Evolutionary conservation across 192 early-diverging fungal species (phyloP).

Genomic region (Podila epicladia): DNA sequence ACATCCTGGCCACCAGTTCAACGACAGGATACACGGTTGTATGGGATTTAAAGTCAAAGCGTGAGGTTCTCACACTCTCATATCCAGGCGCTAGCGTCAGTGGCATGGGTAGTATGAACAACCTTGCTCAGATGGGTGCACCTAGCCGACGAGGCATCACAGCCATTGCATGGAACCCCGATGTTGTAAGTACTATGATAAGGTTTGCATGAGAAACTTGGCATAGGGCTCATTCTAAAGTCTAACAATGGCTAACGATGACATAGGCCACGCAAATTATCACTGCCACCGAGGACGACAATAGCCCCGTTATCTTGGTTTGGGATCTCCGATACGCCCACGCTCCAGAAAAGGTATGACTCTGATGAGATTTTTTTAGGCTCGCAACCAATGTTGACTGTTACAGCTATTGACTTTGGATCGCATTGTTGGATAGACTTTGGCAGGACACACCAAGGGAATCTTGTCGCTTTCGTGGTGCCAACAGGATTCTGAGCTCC

Average conservation of each 20-base stretch:
- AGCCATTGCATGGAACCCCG: conserved; percentile 93
- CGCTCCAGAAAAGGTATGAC: conserved; percentile 79
- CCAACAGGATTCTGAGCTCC: conserved; percentile 89
- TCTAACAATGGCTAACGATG: too few species aligned
- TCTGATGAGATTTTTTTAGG: neutral
- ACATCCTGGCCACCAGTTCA: conserved; percentile 92
- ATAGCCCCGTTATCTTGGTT: conserved; percentile 84
- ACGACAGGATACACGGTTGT: conserved; percentile 95
- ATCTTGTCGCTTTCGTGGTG: conserved; percentile 96
- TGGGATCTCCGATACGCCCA: conserved; percentile 98
- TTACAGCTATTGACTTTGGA: neutral
- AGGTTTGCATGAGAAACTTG: neutral
- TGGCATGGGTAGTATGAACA: conserved; percentile 57
- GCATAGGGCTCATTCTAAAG: neutral
- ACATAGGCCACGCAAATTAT: conserved; percentile 90
- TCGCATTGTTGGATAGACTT: conserved; percentile 38
- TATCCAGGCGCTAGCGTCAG: conserved; percentile 55
- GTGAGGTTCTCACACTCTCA: conserved; percentile 85
- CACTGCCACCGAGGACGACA: conserved; percentile 93
- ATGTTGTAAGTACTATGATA: conserved; percentile 61
- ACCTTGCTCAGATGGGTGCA: conserved; percentile 47
- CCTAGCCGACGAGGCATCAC: conserved; percentile 79
- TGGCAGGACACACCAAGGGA: conserved; percentile 91
- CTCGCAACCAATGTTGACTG: neutral
- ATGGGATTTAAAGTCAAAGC: conserved; percentile 92